Evolutionary conservation across 2,329 filamentous ascomycete genomes (phyloP), one percentile per base, ranked within the genome.

Genomic region (Colletotrichum horii): DNA sequence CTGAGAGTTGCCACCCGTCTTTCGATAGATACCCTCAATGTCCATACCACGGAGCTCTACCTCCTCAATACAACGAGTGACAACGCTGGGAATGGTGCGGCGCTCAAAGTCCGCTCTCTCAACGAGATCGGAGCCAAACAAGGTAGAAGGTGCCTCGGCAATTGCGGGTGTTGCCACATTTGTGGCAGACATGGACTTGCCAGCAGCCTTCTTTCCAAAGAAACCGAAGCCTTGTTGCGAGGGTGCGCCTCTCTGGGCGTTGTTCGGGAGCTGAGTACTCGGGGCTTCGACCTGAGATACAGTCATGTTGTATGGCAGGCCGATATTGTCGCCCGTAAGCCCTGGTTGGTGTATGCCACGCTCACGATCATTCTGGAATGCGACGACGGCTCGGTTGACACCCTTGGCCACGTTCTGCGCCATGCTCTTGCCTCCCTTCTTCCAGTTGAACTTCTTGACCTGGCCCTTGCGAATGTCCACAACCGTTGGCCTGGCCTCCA

Each of bases 391-490:
- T 70, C 96, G 95, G 84, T 98, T 98, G 83, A 98, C 93, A 68
- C 96, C 96, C 87, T 98, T 98, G 76, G 94, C 94, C 67, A 98
- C 94, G 81, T 96, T 96, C 84, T 98, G 98, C 32, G 96, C 96
- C 80, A 98, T 93, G 71, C 95, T 96, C 85, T 98, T 96, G 52
- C 95, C 95, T 52, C 96, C 96, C 88, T 97, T 98, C 90, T 98
- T 98, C 96, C 97, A 98, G 86, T 98, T 98, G 86, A 98, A 98
- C 84, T 98, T 98, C 87, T 96, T 98, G 70, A 94, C 93, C 82
- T 98, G 96, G 34, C 94, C 96, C 86, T 98, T 98, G 80, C 96
- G 93, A 77, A 98, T 97, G 80, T 97, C 97, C 76, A 98, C 94
- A 38, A 98, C 94, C 76, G 98, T 97, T n/a, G 97, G 96, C 3